A percentile compares a stretch with the other conserved stretches of the same genome.
Evolutionary conservation across 768 basidiomycete species (phyloP).

Genomic region (Tylopilus plumbeoviolaceoides): DNA sequence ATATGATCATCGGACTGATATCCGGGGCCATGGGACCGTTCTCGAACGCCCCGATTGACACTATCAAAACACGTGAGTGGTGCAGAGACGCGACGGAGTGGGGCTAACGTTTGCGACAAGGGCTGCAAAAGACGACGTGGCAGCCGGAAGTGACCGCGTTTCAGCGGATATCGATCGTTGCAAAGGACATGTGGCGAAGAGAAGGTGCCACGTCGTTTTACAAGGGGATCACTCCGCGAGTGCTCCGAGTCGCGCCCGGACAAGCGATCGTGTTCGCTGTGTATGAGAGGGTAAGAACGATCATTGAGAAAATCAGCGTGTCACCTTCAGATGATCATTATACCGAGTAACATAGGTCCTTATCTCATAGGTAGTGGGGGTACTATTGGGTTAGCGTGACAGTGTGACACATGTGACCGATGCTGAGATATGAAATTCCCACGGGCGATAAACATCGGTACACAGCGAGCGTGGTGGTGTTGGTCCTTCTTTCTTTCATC

Average conservation of each 20-base stretch:
- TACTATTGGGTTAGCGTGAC: constrained; percentile 10
- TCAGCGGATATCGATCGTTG: constrained; percentile 74
- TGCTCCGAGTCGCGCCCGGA: constrained; percentile 93
- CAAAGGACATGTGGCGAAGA: constrained; percentile 87
- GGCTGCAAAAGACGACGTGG: constrained; percentile 81
- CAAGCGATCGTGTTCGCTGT: constrained; percentile 98
- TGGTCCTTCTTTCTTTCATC: constrained; percentile 24
- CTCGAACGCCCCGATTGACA: constrained; percentile 94
- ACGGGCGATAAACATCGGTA: constrained; percentile 34
- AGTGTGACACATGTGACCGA: constrained; percentile 26
- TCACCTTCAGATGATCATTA: constrained; percentile 59
- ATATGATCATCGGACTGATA: constrained; percentile 91
- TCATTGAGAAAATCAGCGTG: constrained; percentile 67
- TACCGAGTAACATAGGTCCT: constrained; percentile 49
- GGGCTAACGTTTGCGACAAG: constrained; percentile 32
- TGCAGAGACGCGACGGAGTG: neutral
- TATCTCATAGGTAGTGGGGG: neutral
- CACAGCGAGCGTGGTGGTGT: constrained; percentile 21
- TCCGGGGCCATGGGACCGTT: constrained; percentile 99
- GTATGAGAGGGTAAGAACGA: constrained; percentile 79
- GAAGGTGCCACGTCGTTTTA: constrained; percentile 93
- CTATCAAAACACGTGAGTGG: constrained; percentile 85
- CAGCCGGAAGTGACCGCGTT: constrained; percentile 72
- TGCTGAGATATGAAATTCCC: constrained; percentile 33
- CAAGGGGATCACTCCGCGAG: constrained; percentile 97